Base-by-base conservation (phyloP, 164 flowering plant genomes). In the Sedum album region DNA sequence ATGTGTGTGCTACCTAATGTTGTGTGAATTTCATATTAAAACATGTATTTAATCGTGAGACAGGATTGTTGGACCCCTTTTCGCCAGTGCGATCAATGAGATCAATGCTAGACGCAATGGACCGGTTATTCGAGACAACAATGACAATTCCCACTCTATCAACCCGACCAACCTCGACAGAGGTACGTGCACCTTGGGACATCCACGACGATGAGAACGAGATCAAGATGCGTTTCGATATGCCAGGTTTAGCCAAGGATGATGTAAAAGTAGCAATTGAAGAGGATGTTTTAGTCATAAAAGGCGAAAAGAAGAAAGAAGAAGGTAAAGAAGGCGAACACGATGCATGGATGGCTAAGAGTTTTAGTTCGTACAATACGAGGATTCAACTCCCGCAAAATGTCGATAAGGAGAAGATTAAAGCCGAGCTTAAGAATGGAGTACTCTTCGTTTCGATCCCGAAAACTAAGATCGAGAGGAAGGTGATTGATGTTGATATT, bases 81-180 rank as follows among this genome's bases (percentile, higher is more conserved):
- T 86, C 88, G 0, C 94, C 96, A 2, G 76, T 87, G 87, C 77
- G 90, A 60, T 79, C 94, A 26, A 86, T 90, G 93, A 72, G 84
- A 1, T 88, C 86, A 71, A 88, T 92, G 91, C 64, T 92, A 69
- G 91, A 86, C 76, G 76, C 91, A 1, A 78, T 92, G 85, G 96
- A 92, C 80, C 62, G 87, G 8, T 6, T 92, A 4, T 87, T 92
- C 60, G 96, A 88, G 25, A 94, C 86, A 25, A 49, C 76, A 4
- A 23, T 79, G 77, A 51, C 78, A 1, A 68, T 74, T 70, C 85
- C 88, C 0, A 14, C 21, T 0, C 75, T 82, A 1, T 39, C 76
- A 38, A 35, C 11, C 26, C n/a, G 73, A 18, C 2, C 72, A 10
- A 13, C 61, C 10, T 71, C 44, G 6, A 68, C 73, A 1, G 84